phyloP scores from a whole-genome alignment of 371 early-diverging fungal genomes.

The Neoconidiobolus thromboides region DNA sequence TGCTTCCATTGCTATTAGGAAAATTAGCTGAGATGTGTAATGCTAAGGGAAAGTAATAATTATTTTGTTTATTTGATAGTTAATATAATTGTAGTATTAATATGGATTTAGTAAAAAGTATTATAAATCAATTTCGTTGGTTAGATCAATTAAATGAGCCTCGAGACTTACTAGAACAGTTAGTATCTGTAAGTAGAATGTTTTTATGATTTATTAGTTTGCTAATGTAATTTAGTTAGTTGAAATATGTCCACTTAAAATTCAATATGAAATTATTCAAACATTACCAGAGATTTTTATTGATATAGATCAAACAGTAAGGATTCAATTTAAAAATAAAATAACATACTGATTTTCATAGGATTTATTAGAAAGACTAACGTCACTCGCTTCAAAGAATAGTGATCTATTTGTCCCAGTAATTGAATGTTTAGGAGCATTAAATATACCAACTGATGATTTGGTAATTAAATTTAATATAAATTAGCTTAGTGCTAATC shows the following conservation, averaged over 20 bases:
- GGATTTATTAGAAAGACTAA: conserved; percentile 1
- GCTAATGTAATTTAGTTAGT: not conserved
- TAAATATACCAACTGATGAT: conserved; percentile 20
- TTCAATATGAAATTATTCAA: not conserved
- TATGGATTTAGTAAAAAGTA: no score
- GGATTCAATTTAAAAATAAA: not conserved
- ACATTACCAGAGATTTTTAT: conserved; percentile 3
- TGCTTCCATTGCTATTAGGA: no score
- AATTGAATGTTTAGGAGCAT: conserved; percentile 50
- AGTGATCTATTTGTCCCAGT: conserved; percentile 45
- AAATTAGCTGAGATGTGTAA: no score
- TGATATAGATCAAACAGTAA: not conserved
- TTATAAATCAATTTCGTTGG: no score
- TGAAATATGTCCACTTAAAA: not conserved
- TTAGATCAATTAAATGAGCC: no score
- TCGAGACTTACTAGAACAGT: no score
- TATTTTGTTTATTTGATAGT: no score
- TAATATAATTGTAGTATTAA: no score
- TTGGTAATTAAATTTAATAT: not conserved
- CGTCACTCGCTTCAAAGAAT: conserved; percentile 41
- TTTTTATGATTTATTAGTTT: not conserved
- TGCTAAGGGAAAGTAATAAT: no score
- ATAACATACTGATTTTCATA: not conserved
- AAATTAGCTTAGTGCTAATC: not conserved
- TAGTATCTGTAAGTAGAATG: no score